Evolutionary conservation across 1,284 basidiomycete genomes (phyloP).

Genomic region (Takashimella koratensis): DNA sequence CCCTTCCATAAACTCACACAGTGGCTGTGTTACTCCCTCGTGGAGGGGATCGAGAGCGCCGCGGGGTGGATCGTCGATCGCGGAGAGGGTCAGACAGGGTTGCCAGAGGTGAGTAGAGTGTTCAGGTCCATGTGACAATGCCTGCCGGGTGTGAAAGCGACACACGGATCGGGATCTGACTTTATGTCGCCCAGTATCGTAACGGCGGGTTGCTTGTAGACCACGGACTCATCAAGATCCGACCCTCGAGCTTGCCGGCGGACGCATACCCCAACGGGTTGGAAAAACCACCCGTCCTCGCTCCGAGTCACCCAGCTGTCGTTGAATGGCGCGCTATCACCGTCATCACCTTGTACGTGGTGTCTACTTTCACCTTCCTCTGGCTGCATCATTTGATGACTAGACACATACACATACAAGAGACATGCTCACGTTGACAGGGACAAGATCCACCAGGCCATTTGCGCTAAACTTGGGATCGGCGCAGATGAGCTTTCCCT

Average conservation of each 20-base stretch:
- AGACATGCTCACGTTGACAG: constrained; percentile 48
- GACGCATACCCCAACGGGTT: constrained; percentile 33
- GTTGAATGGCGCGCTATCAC: constrained; percentile 96
- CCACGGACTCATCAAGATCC: constrained; percentile 63
- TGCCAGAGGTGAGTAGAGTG: constrained; percentile 36
- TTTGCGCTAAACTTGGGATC: constrained; percentile 59
- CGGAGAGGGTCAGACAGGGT: constrained; percentile 56
- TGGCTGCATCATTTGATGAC: too few species aligned
- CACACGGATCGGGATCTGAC: too few species aligned
- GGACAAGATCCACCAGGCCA: constrained; percentile 70
- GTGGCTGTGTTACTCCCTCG: constrained; percentile 84
- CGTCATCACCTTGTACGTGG: constrained; percentile 80
- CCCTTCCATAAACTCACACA: constrained; percentile 94
- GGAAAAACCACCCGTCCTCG: constrained; percentile 56
- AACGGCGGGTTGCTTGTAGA: constrained; percentile 89
- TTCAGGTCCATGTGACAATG: too few species aligned
- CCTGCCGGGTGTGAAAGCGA: too few species aligned
- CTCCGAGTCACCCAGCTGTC: constrained; percentile 74
- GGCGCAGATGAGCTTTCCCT: constrained; percentile 56
- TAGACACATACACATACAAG: too few species aligned
- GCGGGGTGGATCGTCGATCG: constrained; percentile 67
- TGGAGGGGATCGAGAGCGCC: constrained; percentile 74
- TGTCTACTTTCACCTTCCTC: too few species aligned
- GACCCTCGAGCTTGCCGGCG: constrained; percentile 50
- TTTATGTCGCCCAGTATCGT: constrained; percentile 71